These are phyloP conservation scores for Coniella vitis DNA, from an alignment of 2,329 filamentous ascomycete species.

Conservation along the genomic window DNA sequence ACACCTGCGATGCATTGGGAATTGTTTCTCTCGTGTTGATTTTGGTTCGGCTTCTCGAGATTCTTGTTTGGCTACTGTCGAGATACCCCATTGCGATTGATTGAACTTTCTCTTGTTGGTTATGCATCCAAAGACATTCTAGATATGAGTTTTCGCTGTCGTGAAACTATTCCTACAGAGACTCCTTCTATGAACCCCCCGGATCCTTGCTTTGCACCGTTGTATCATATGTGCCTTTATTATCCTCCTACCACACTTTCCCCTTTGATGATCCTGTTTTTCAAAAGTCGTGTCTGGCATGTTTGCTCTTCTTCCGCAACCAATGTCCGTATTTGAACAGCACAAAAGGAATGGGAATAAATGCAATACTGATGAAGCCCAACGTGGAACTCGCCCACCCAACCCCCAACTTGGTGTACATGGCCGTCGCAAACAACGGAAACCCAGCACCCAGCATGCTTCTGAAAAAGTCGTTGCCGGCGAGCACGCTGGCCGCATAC, in stretches of 20 bases:
- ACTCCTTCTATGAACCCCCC: too few relatives aligned
- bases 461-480: constrained; percentile 10
- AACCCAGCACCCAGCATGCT: constrained; percentile 9
- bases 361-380: constrained; percentile 19
- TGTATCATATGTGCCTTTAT: too few relatives aligned
- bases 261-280: neutral
- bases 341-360: constrained; percentile 21
- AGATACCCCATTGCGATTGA: constrained; percentile 11
- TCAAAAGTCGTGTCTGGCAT: constrained; percentile 20
- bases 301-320: constrained; percentile 20
- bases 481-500: constrained; percentile 10
- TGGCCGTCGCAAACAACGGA: constrained; percentile 19
- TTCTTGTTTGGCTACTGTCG: neutral
- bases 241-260: neutral
- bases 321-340: constrained; percentile 19
- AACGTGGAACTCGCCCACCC: constrained; percentile 19
- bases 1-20: neutral
- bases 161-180: too few relatives aligned
- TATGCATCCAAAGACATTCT: too few relatives aligned
- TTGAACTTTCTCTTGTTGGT: too few relatives aligned
- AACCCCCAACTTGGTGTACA: constrained; percentile 20
- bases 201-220: too few relatives aligned
- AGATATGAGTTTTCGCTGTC: too few relatives aligned
- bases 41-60: neutral
- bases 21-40: neutral